These are phyloP conservation scores for Phytophthora litchii DNA, from an alignment of 352 stramenopile genomes.

Conservation along the genomic window DNA sequence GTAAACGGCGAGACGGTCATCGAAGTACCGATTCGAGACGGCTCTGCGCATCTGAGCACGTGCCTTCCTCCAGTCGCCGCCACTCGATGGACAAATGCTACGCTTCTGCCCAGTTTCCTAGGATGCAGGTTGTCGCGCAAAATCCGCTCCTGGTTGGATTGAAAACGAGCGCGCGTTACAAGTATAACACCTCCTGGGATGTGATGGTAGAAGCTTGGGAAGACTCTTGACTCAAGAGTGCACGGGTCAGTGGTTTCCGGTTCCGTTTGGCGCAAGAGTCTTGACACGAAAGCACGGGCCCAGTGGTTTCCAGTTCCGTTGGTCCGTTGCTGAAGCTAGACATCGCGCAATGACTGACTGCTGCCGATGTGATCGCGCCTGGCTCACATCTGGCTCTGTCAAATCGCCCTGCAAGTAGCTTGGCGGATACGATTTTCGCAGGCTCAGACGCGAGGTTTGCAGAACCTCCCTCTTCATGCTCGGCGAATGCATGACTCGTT, in stretches of 20 bases:
- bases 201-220: constrained; percentile 4
- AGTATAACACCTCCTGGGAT: constrained; percentile 4
- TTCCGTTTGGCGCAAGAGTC: constrained; percentile 8
- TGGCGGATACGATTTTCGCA: constrained; percentile 18
- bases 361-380: constrained; percentile 8
- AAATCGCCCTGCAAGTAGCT: constrained; percentile 4
- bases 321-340: neutral
- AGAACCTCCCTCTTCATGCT: neutral
- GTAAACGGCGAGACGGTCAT: neutral
- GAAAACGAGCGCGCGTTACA: neutral
- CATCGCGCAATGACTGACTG: constrained; percentile 9
- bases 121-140: constrained; percentile 7
- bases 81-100: neutral
- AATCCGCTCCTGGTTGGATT: neutral
- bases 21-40: constrained; percentile 1
- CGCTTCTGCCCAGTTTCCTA: constrained; percentile 4
- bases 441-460: neutral
- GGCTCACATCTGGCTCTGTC: constrained; percentile 21
- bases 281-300: constrained; percentile 14
- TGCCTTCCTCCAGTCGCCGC: constrained; percentile 26
- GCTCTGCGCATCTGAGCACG: constrained; percentile 10
- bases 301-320: neutral
- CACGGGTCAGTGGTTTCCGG: neutral
- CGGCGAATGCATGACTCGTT: neutral
- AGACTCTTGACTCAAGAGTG: constrained; percentile 15